Conservation (phyloP, 2,329 filamentous ascomycete species). For the Neospermospora avenae region DNA sequence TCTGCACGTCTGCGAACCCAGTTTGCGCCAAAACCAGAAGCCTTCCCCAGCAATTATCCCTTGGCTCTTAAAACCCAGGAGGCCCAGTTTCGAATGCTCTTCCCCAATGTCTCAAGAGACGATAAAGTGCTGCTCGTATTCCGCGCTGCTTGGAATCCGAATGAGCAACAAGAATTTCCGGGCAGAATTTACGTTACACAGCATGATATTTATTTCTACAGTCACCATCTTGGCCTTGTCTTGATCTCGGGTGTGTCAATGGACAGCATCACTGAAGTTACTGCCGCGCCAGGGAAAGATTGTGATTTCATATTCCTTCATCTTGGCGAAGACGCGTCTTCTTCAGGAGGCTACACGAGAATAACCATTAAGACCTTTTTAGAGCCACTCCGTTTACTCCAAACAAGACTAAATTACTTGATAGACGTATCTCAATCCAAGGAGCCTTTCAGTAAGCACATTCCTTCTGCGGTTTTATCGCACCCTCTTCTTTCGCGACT, state of each 20-base stretch:
- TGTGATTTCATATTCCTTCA: slow-evolving; percentile 93
- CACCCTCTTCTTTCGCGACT: too few relatives aligned
- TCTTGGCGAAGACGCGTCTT: slow-evolving; percentile 38
- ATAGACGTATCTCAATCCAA: slow-evolving; percentile 76
- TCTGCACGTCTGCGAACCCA: slow-evolving; percentile 30
- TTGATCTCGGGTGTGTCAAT: slow-evolving; percentile 76
- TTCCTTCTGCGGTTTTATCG: not conserved
- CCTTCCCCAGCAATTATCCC: slow-evolving; percentile 75
- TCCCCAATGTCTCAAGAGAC: slow-evolving; percentile 71
- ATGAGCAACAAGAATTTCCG: slow-evolving; percentile 72
- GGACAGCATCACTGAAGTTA: slow-evolving; percentile 78
- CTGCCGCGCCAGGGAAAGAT: slow-evolving; percentile 81
- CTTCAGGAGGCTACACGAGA: slow-evolving; percentile 38
- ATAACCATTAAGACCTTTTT: slow-evolving; percentile 92
- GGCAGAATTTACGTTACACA: slow-evolving; percentile 86
- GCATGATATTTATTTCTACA: slow-evolving; percentile 92
- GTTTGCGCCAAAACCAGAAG: slow-evolving; percentile 34
- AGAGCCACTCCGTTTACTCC: slow-evolving; percentile 78
- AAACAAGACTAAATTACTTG: slow-evolving; percentile 79
- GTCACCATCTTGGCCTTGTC: slow-evolving; percentile 87
- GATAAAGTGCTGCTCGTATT: slow-evolving; percentile 91
- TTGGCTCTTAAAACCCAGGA: slow-evolving; percentile 80
- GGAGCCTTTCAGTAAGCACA: slow-evolving; percentile 52
- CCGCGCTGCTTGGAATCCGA: slow-evolving; percentile 78
- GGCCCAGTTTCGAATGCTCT: slow-evolving; percentile 88